A percentile compares a stretch with the other conserved stretches of the same genome.
phyloP scores from a whole-genome alignment of 140 eudicot genomes.

The Ambrosia hybrid region DNA sequence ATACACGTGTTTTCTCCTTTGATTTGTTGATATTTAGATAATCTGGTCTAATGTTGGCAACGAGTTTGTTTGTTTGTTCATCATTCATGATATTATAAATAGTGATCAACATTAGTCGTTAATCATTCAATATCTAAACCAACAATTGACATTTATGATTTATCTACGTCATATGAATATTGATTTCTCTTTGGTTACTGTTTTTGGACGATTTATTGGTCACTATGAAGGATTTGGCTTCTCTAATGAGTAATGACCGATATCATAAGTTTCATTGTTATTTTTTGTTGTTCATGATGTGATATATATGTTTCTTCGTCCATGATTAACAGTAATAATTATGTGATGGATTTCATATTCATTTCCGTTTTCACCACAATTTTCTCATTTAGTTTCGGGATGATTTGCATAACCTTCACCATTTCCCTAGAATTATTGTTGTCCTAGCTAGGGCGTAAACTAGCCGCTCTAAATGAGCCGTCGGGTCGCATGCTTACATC shows the following conservation, averaged over 20 bases:
- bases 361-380: neutral
- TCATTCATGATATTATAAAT: constrained; percentile 3
- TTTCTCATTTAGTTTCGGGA: neutral
- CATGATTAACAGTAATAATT: neutral
- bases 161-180: neutral
- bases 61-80: constrained; percentile 3
- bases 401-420: neutral
- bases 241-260: neutral
- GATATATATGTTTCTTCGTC: neutral
- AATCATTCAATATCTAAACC: neutral
- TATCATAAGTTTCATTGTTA: neutral
- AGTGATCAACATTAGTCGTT: neutral
- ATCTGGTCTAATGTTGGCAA: neutral
- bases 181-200: neutral
- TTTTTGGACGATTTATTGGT: neutral
- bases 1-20: constrained; percentile 14
- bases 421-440: no score
- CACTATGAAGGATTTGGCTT: neutral
- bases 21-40: neutral
- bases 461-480: no score
- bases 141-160: neutral
- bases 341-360: neutral
- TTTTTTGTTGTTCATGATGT: neutral
- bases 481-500: no score
- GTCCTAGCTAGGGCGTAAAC: no score